These are phyloP conservation scores for Saccharum officinarum DNA, from an alignment of 176 grass and related monocot genomes.

Conservation along the genomic window DNA sequence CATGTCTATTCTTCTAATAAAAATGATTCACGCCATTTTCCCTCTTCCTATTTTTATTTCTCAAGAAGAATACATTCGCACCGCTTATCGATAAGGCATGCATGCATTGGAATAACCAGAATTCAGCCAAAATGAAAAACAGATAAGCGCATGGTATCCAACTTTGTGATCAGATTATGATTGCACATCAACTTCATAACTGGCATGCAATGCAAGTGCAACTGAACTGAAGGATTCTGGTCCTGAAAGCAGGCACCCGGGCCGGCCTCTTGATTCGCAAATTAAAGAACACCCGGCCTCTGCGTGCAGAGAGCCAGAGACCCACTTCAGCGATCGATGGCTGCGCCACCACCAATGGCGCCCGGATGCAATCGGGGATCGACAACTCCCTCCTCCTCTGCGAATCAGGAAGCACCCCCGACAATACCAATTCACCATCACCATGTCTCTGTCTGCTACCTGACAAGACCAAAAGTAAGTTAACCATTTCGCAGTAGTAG, in stretches of 20 bases:
- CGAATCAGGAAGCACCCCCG: constrained; percentile 30
- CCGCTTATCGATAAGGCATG: constrained; percentile 10
- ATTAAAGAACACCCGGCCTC: not conserved
- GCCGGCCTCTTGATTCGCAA: not conserved
- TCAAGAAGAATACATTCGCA: constrained; percentile 18
- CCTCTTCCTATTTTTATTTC: not conserved
- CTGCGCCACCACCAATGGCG: constrained; percentile 28
- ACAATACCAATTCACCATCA: constrained; percentile 36
- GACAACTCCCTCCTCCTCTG: constrained; percentile 30
- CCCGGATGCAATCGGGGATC: constrained; percentile 23
- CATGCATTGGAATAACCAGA: not conserved
- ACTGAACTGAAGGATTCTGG: not conserved
- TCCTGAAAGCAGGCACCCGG: not conserved
- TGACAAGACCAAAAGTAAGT: constrained; percentile 39
- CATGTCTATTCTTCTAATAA: not conserved
- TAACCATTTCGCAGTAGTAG: not conserved
- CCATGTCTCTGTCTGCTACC: not conserved
- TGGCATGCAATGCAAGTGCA: not conserved
- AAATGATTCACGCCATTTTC: not conserved
- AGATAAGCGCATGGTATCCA: not conserved
- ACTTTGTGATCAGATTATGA: constrained; percentile 10
- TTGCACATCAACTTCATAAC: not conserved
- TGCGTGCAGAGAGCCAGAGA: not conserved
- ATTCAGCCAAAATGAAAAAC: not conserved
- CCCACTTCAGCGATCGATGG: constrained; percentile 34